Base-by-base conservation (phyloP, 805 yeast genomes). In the Pichia thaimueangensis region DNA sequence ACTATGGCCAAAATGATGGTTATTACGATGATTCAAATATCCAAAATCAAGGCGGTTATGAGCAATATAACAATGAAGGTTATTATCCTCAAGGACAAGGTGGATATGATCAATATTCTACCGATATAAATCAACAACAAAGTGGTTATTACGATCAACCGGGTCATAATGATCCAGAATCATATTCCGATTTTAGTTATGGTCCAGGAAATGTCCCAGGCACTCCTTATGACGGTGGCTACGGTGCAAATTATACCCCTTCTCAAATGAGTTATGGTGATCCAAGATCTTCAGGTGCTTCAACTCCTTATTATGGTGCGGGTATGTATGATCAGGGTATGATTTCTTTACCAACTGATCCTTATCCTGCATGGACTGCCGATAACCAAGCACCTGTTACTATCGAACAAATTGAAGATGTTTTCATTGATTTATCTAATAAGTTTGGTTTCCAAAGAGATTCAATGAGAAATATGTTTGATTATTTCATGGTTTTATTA, bases 321-420 rank as follows among this genome's bases (percentile, higher is more conserved):
- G 49, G 43, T 38, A 65, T 65, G 39, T 63, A 63, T 47, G 69
- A 63, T 47, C 64, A 64, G 52, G 70, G 69, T 35, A 67, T 68
- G 63, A 73, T 80, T 72, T 82, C 86, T 62, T 54, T 82, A 67
- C 73, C 95, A 55, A 78, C 88, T 35, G 93, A 93, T 64, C 99
- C 98, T 27, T 93, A 91, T 64, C 98, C 99, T 34, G 97, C 98
- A 39, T 93, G 98, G 98, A 86, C 96, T 21, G 95, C 95, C 36
- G 97, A 93, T 65, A 89, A 84, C 44, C 91, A 84, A 63, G 87
- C 91, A 21, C 94, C 94, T 11, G 82, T 83, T 45, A 72, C 86
- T 37, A 74, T 85, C 42, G 93, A 85, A 64, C 91, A 85, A 62
- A 82, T 85, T 59, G 94, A 85, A 68, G 94, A 85, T 68, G 78